These are phyloP conservation scores for Mycena vitilis DNA, from an alignment of 768 basidiomycete genomes.

Conservation along the genomic window DNA sequence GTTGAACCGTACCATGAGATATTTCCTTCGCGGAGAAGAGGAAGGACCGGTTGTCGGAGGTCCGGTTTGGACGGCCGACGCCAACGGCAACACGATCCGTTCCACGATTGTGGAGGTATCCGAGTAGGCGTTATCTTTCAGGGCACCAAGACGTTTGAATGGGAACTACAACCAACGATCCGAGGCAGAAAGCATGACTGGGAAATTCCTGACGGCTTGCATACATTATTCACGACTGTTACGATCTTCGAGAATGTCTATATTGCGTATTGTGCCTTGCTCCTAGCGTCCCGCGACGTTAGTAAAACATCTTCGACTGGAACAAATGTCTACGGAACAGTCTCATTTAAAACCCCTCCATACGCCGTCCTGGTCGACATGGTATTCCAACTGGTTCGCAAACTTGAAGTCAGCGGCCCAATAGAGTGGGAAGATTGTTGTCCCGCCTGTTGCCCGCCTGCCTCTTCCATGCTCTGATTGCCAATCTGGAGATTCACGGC, in stretches of 20 bases:
- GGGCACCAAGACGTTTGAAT: no score
- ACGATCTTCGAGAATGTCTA: no score
- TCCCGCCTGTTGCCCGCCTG: not conserved
- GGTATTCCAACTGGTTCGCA: slow-evolving; percentile 12
- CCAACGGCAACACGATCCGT: slow-evolving; percentile 2
- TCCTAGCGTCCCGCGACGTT: not conserved
- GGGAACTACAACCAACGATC: no score
- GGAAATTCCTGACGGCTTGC: no score
- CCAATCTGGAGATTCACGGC: slow-evolving; percentile 11
- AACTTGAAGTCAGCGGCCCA: slow-evolving; percentile 6
- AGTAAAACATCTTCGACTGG: not conserved
- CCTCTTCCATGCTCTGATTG: slow-evolving; percentile 17
- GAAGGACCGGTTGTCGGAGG: slow-evolving; percentile 6
- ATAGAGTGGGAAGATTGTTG: not conserved
- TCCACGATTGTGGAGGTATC: slow-evolving; percentile 5
- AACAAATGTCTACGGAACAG: not conserved
- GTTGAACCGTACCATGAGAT: slow-evolving; percentile 7
- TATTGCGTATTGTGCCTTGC: no score
- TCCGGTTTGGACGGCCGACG: slow-evolving; percentile 9
- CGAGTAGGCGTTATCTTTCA: no score
- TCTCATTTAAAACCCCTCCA: slow-evolving; percentile 2
- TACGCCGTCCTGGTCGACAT: slow-evolving; percentile 3
- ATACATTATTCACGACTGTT: no score
- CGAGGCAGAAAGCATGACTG: no score
- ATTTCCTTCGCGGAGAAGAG: slow-evolving; percentile 7